phyloP scores from a whole-genome alignment of 768 basidiomycete genomes.

The Trametes elegans region DNA sequence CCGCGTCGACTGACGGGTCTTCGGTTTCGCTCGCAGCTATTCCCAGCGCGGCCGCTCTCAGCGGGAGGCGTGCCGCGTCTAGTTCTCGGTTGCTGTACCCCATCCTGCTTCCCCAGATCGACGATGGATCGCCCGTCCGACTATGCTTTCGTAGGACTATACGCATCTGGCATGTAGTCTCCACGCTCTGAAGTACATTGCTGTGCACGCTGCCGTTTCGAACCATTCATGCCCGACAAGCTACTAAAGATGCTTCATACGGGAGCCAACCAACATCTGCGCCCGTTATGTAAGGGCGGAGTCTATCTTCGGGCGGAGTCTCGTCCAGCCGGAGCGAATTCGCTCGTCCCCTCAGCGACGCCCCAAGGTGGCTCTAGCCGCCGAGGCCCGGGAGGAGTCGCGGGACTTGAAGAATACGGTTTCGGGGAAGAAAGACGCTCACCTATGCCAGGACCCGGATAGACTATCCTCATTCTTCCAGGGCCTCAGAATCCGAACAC shows the following conservation, averaged over 20 bases:
- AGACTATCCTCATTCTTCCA: too few species aligned
- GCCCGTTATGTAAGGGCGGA: constrained; percentile 6
- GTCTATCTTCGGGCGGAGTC: constrained; percentile 7
- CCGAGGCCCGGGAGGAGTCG: not conserved
- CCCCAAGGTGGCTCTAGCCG: not conserved
- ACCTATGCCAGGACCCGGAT: too few species aligned
- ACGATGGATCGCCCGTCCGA: constrained; percentile 1
- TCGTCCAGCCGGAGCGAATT: not conserved
- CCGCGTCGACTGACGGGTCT: not conserved
- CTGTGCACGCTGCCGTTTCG: constrained; percentile 2
- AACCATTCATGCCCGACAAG: constrained; percentile 10
- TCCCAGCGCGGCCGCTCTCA: not conserved
- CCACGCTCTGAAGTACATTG: constrained; percentile 5
- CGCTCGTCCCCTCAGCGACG: too few species aligned
- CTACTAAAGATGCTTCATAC: not conserved
- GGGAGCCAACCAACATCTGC: not conserved
- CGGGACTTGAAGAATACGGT: too few species aligned
- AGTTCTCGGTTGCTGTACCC: constrained; percentile 11
- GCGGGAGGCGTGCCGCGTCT: not conserved
- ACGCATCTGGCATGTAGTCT: constrained; percentile 20
- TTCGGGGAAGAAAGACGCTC: too few species aligned
- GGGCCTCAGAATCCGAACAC: too few species aligned
- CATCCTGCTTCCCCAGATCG: constrained; percentile 9
- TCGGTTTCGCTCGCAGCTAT: constrained; percentile 5
- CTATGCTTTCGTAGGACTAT: not conserved